These are phyloP conservation scores for Oryza meyeriana DNA, from an alignment of 176 grass and related monocot genomes.

Conservation along the genomic window DNA sequence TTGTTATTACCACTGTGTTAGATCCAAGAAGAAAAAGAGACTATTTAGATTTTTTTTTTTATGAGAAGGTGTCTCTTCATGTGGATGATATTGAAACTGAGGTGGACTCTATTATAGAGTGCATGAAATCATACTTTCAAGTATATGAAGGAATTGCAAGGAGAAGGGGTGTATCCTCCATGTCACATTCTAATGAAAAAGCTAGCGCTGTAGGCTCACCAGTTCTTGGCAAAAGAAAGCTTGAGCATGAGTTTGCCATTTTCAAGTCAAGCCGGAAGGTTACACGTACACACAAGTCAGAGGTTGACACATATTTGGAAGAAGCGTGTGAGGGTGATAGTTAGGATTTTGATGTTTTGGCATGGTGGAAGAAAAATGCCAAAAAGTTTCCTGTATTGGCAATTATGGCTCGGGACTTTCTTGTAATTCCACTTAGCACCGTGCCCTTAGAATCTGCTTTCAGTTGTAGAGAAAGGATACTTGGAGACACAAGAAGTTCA, in stretches of 20 bases:
- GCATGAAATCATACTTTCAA: too few species aligned
- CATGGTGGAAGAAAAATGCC: neutral
- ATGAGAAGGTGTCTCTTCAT: neutral
- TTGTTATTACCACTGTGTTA: neutral
- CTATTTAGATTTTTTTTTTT: neutral
- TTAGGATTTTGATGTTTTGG: neutral
- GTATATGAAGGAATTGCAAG: too few species aligned
- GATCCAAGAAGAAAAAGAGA: too few species aligned
- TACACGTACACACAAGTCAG: too few species aligned
- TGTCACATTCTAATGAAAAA: too few species aligned
- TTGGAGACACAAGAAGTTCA: neutral
- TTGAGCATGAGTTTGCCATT: too few species aligned
- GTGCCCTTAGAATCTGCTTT: neutral
- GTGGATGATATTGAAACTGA: too few species aligned
- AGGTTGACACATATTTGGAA: neutral
- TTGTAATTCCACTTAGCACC: neutral
- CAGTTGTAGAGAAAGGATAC: neutral
- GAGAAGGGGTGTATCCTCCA: too few species aligned
- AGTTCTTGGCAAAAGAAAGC: too few species aligned
- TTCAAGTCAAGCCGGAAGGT: too few species aligned
- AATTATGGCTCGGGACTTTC: neutral
- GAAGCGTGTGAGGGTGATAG: neutral
- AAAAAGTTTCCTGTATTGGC: neutral
- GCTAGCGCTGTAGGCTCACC: too few species aligned
- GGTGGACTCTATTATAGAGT: too few species aligned